Evolutionary conservation across 2,329 filamentous ascomycete genomes (phyloP).

Genomic region (Scopulariopsis brevicaulis): DNA sequence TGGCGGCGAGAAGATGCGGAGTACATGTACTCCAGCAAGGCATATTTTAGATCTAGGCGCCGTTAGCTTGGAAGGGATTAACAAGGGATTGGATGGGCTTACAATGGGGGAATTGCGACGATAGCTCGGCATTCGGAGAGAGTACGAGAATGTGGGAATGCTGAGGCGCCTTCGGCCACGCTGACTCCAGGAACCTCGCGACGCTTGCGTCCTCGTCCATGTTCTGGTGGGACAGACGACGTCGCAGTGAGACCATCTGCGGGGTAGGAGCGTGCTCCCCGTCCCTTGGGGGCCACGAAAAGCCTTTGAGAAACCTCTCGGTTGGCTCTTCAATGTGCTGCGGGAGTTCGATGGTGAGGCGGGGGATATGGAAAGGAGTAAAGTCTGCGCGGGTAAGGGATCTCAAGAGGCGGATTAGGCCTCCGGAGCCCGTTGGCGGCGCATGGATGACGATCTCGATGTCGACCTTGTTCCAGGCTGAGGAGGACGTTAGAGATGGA

Average conservation of each 20-base stretch:
- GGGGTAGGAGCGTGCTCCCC: conserved; percentile 24
- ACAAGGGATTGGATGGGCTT: conserved; percentile 12
- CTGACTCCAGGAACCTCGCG: conserved; percentile 70
- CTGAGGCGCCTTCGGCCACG: conserved; percentile 59
- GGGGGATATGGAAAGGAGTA: conserved; percentile 54
- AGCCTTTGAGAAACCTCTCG: conserved; percentile 47
- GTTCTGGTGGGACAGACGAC: conserved; percentile 52
- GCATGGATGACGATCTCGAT: conserved; percentile 82
- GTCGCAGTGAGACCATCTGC: conserved; percentile 58
- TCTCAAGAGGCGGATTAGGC: conserved; percentile 62
- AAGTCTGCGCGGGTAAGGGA: conserved; percentile 72
- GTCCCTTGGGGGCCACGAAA: conserved; percentile 52
- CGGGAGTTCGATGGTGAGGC: conserved; percentile 78
- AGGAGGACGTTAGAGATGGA: conserved; percentile 6
- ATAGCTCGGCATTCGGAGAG: conserved; percentile 69
- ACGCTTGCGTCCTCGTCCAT: conserved; percentile 60
- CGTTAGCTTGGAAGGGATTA: conserved; percentile 8
- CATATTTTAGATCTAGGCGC: conserved; percentile 57
- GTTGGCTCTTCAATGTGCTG: conserved; percentile 54
- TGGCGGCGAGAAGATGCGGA: conserved; percentile 35
- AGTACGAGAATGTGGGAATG: conserved; percentile 73
- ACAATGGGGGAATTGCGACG: conserved; percentile 74
- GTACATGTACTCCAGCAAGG: conserved; percentile 66
- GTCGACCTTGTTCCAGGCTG: conserved; percentile 66
- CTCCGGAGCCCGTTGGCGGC: conserved; percentile 57